A percentile compares a stretch with the other conserved stretches of the same genome.
Evolutionary conservation across 2,329 filamentous ascomycete genomes (phyloP).

Genomic region (Talaromyces sp.): DNA sequence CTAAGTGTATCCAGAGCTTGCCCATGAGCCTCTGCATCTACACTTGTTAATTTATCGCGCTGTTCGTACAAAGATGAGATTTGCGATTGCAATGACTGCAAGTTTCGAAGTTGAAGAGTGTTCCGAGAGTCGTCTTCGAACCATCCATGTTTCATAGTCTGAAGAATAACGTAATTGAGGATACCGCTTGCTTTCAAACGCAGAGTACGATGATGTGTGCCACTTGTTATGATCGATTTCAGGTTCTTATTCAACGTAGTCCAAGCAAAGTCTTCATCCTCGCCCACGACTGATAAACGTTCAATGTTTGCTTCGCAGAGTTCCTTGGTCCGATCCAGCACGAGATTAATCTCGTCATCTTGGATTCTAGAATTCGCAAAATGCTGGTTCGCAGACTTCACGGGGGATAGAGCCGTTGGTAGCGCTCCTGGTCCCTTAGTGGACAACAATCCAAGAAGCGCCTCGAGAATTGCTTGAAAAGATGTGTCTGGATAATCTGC

Average conservation of each 20-base stretch:
- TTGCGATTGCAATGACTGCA: slow-evolving; percentile 63
- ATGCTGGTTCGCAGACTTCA: slow-evolving; percentile 25
- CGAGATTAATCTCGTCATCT: slow-evolving; percentile 49
- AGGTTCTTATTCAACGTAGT: slow-evolving; percentile 58
- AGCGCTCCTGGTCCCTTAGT: slow-evolving; percentile 42
- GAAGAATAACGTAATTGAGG: slow-evolving; percentile 46
- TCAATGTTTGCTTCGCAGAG: slow-evolving; percentile 71
- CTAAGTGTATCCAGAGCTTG: slow-evolving; percentile 76
- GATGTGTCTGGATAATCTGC: slow-evolving; percentile 80
- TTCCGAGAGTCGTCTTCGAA: slow-evolving; percentile 48
- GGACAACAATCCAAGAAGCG: slow-evolving; percentile 68
- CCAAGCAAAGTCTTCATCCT: slow-evolving; percentile 71
- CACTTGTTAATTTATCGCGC: slow-evolving; percentile 56
- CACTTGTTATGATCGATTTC: slow-evolving; percentile 44
- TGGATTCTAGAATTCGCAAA: slow-evolving; percentile 41
- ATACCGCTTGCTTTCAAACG: slow-evolving; percentile 60
- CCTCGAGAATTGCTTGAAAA: slow-evolving; percentile 72
- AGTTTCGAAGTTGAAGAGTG: slow-evolving; percentile 67
- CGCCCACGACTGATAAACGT: slow-evolving; percentile 66
- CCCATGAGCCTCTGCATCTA: slow-evolving; percentile 76
- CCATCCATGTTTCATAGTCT: slow-evolving; percentile 42
- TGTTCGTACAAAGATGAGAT: slow-evolving; percentile 59
- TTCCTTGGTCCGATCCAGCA: slow-evolving; percentile 70
- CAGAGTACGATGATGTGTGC: slow-evolving; percentile 36
- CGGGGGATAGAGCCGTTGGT: slow-evolving; percentile 53